Conservation (phyloP, 306 rosid genomes). For the Myrica gale region DNA sequence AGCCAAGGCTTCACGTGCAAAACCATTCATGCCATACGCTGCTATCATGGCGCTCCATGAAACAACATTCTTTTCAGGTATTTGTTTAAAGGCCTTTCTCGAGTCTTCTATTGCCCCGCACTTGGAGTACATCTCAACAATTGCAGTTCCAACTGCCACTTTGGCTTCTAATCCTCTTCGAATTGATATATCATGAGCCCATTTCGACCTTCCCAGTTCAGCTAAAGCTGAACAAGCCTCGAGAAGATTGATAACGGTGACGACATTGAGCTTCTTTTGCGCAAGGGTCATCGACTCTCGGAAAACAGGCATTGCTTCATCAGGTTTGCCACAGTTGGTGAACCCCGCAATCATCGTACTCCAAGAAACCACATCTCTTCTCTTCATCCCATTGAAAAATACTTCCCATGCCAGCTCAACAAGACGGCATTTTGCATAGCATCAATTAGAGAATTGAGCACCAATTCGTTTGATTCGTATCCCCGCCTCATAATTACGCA, state of each 20-base stretch:
- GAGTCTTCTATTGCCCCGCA: constrained; percentile 50
- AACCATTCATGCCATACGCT: constrained; percentile 43
- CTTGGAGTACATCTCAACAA: constrained; percentile 46
- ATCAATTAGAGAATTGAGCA: constrained; percentile 41
- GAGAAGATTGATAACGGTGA: constrained; percentile 37
- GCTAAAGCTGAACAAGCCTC: constrained; percentile 45
- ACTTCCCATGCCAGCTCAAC: constrained; percentile 30
- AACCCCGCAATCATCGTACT: constrained; percentile 54
- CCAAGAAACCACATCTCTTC: constrained; percentile 44
- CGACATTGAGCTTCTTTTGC: constrained; percentile 34
- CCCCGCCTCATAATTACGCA: constrained; percentile 33
- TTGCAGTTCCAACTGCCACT: constrained; percentile 43
- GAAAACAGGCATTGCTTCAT: constrained; percentile 36
- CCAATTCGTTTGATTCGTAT: constrained; percentile 34
- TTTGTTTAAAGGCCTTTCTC: constrained; percentile 36
- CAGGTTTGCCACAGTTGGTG: constrained; percentile 32
- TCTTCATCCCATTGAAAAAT: constrained; percentile 38
- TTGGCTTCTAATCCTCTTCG: constrained; percentile 29
- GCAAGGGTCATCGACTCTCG: constrained; percentile 32
- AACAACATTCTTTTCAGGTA: constrained; percentile 30
- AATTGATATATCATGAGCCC: constrained; percentile 48
- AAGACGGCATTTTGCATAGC: constrained; percentile 46
- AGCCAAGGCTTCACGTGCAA: constrained; percentile 33
- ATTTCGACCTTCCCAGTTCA: constrained; percentile 34
- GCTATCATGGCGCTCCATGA: constrained; percentile 48